Base-by-base conservation (phyloP, 371 early-diverging fungal species). In the Mucor ambiguus region DNA sequence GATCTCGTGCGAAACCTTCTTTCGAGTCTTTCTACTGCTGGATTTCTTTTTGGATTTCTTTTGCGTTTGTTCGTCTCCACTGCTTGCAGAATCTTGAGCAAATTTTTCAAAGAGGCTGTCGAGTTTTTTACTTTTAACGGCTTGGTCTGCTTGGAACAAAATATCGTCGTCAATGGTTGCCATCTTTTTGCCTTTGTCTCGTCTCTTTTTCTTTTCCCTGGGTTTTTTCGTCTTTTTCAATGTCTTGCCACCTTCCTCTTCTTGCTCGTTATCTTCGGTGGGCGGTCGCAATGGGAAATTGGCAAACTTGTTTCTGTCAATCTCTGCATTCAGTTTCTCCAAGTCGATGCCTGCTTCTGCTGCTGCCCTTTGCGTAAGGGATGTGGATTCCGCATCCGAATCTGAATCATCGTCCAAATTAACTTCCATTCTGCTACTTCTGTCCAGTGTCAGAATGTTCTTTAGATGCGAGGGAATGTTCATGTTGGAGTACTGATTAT, bases 401-500 rank as follows among this genome's bases (percentile, higher is more conserved):
- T 67, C 67, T 4, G 67, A 60, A n/a, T 67, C 67, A 16, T 61
- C 61, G n/a, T 62, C 54, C 38, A 58, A 37, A 14, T 22, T 38
- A 14, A 11, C 22, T 11, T 33, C 58, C 37, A 37, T n/a, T 22
- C 7, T 24, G 3, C 33, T 58, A 3, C n/a, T 37, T 33, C 24
- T n/a, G 11, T 41, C 49, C 59, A 41, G 14, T 48, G 43, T 9
- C 16, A 71, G 28, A 3, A 71, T 63, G 54, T 67, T 52, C 20
- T 67, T 71, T 16, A 71, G 18, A 33, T 59, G 46, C 11, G 57
- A 57, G 24, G 71, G 58, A 4, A 71, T 58, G 35, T 71, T 71
- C 33, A 63, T 38, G 33, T 35, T 37, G 10, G 37, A 63, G 41
- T 67, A 63, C 2, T 29, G 38, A 7, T 68, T 48, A 28, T 68